A percentile compares a stretch with the other conserved stretches of the same genome.
Conservation (phyloP, 2,329 filamentous ascomycete genomes). For the Trichothecium sympodiale region DNA sequence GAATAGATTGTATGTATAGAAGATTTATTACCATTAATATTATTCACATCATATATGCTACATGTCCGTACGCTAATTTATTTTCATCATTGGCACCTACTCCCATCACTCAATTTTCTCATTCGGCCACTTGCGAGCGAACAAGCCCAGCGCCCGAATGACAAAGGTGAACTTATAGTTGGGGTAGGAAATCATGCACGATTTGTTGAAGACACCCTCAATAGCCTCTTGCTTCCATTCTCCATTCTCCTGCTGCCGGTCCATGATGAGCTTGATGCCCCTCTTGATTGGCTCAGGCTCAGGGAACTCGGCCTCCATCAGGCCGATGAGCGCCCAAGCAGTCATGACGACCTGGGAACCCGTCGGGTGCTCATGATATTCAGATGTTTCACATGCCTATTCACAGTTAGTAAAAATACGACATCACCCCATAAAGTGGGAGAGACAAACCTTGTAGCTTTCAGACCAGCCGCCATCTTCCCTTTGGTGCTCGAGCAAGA, state of each 20-base stretch:
- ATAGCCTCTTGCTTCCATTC: conserved; percentile 95
- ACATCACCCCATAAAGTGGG: background rate
- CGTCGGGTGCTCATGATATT: conserved; percentile 62
- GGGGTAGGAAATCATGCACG: conserved; percentile 97
- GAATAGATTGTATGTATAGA: no score
- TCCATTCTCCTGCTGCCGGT: conserved; percentile 74
- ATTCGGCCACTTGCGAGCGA: conserved; percentile 60
- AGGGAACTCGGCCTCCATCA: conserved; percentile 76
- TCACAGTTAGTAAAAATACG: conserved; percentile 1
- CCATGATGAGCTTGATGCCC: conserved; percentile 73
- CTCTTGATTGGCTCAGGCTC: conserved; percentile 59
- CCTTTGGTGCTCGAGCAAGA: conserved; percentile 75
- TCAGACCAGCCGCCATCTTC: conserved; percentile 94
- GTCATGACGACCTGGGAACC: conserved; percentile 90
- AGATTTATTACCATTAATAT: no score
- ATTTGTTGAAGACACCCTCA: conserved; percentile 98
- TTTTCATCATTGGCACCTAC: conserved; percentile 5
- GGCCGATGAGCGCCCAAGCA: conserved; percentile 73
- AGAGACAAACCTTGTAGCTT: conserved; percentile 56
- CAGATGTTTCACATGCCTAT: conserved; percentile 64
- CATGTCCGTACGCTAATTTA: background rate
- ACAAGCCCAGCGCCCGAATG: conserved; percentile 89
- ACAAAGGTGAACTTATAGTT: conserved; percentile 98
- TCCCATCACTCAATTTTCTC: conserved; percentile 33
- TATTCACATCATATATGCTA: no score